Percentiles rank a stretch among this genome's conserved stretches.
These are phyloP conservation scores for Solanum stenotomum DNA, from an alignment of 257 asterid genomes.

Conservation along the genomic window DNA sequence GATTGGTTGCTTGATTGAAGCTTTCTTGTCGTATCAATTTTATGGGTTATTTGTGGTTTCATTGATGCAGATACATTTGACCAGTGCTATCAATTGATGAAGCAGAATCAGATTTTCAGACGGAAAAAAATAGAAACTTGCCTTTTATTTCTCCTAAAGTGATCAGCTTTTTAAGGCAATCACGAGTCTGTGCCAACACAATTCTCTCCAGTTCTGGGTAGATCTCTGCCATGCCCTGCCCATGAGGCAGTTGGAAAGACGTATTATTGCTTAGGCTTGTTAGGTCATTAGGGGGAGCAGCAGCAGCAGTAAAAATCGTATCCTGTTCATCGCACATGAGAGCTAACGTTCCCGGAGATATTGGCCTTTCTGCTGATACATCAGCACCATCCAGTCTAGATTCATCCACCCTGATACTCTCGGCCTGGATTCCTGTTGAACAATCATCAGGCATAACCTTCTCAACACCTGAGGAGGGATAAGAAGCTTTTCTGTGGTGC, in stretches of 20 bases:
- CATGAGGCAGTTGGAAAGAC: slow-evolving; percentile 5
- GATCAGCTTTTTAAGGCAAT: slow-evolving; percentile 17
- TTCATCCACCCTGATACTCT: not conserved
- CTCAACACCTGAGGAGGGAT: not conserved
- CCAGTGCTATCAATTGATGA: not conserved
- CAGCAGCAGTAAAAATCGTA: not conserved
- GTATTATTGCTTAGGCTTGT: not conserved
- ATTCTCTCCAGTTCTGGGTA: slow-evolving; percentile 17
- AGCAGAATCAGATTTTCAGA: not conserved
- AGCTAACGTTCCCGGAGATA: slow-evolving; percentile 13
- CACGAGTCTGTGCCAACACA: slow-evolving; percentile 10
- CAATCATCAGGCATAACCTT: slow-evolving; percentile 1
- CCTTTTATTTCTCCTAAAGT: slow-evolving; percentile 20
- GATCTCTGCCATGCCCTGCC: slow-evolving; percentile 5
- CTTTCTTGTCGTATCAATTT: not conserved
- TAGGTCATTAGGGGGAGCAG: slow-evolving; percentile 5
- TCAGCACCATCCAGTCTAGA: slow-evolving; percentile 4
- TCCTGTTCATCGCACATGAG: slow-evolving; percentile 18
- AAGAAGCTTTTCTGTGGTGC: not conserved
- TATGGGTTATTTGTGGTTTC: not conserved
- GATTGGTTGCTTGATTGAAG: not conserved
- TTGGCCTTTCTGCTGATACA: slow-evolving; percentile 11
- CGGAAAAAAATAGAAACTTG: not conserved
- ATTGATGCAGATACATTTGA: not conserved
- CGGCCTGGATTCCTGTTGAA: not conserved